These are phyloP conservation scores for Ploettnerulaceae sp. DNA, from an alignment of 2,329 filamentous ascomycete genomes.

Conservation along the genomic window DNA sequence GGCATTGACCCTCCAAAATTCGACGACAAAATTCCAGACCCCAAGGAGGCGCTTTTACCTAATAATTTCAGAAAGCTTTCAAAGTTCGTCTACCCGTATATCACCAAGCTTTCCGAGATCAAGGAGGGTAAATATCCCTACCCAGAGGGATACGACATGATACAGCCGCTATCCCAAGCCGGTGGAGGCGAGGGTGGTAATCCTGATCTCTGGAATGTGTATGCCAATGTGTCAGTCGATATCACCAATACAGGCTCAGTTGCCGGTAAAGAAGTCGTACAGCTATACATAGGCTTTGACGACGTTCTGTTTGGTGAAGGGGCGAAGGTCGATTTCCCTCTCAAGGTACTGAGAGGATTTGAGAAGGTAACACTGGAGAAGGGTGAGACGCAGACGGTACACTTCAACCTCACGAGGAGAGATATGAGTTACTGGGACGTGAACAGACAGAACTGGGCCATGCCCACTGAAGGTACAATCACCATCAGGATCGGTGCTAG, in stretches of 20 bases:
- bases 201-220: slow-evolving; percentile 49
- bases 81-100: slow-evolving; percentile 65
- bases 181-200: slow-evolving; percentile 60
- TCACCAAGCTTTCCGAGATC: slow-evolving; percentile 32
- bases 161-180: slow-evolving; percentile 47
- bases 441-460: slow-evolving; percentile 58
- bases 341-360: slow-evolving; percentile 66
- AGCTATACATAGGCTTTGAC: slow-evolving; percentile 48
- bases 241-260: slow-evolving; percentile 55
- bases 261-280: slow-evolving; percentile 49
- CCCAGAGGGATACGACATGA: slow-evolving; percentile 43
- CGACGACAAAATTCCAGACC: slow-evolving; percentile 44
- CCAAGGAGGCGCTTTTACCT: slow-evolving; percentile 51
- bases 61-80: slow-evolving; percentile 48
- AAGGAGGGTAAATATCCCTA: slow-evolving; percentile 39
- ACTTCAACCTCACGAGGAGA: slow-evolving; percentile 50
- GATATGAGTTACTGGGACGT: slow-evolving; percentile 64
- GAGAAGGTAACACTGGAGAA: slow-evolving; percentile 53
- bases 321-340: slow-evolving; percentile 51
- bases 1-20: slow-evolving; percentile 44
- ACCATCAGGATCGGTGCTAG: slow-evolving; percentile 39
- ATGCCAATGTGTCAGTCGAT: slow-evolving; percentile 49
- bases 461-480: slow-evolving; percentile 45
- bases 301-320: slow-evolving; percentile 23
- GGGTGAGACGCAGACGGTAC: slow-evolving; percentile 44